These are phyloP conservation scores for Coemansia sp. DNA, from an alignment of 192 early-diverging fungal species.

Conservation along the genomic window DNA sequence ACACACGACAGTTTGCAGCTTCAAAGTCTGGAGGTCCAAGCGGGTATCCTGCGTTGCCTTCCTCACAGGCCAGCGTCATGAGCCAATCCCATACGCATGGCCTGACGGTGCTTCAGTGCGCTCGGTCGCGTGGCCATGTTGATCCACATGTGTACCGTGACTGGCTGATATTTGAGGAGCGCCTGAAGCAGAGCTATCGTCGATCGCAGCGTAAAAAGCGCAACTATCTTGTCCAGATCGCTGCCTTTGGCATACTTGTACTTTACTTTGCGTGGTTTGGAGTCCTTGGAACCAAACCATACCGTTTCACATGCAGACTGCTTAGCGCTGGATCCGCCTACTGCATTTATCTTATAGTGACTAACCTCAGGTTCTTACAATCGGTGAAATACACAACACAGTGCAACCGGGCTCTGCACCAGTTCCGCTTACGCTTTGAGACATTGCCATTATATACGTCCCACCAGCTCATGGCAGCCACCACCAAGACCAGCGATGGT, in stretches of 20 bases:
- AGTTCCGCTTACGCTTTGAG: constrained; percentile 54
- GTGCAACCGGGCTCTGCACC: constrained; percentile 56
- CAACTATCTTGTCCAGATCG: constrained; percentile 62
- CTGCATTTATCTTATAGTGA: constrained; percentile 55
- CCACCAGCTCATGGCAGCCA: constrained; percentile 12
- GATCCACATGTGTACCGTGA: constrained; percentile 66
- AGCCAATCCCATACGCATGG: constrained; percentile 47
- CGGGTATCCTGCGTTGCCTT: constrained; percentile 40
- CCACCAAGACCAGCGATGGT: not conserved
- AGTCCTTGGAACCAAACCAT: constrained; percentile 43
- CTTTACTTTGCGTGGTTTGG: constrained; percentile 57
- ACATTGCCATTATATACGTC: constrained; percentile 34
- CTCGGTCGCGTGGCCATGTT: constrained; percentile 35
- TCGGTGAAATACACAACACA: constrained; percentile 52
- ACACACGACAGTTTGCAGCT: constrained; percentile 49
- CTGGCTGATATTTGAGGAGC: constrained; percentile 79
- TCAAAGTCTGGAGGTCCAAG: constrained; percentile 31
- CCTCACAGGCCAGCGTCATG: constrained; percentile 25
- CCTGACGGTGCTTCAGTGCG: constrained; percentile 42
- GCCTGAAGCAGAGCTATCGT: constrained; percentile 72
- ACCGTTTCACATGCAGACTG: constrained; percentile 50
- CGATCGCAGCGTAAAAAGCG: constrained; percentile 66
- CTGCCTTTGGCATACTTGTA: constrained; percentile 48
- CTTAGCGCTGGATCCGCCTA: constrained; percentile 53
- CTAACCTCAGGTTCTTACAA: constrained; percentile 50